Evolutionary conservation across 345 rosid genomes (phyloP).

Genomic region (Gossypium herbaceum): DNA sequence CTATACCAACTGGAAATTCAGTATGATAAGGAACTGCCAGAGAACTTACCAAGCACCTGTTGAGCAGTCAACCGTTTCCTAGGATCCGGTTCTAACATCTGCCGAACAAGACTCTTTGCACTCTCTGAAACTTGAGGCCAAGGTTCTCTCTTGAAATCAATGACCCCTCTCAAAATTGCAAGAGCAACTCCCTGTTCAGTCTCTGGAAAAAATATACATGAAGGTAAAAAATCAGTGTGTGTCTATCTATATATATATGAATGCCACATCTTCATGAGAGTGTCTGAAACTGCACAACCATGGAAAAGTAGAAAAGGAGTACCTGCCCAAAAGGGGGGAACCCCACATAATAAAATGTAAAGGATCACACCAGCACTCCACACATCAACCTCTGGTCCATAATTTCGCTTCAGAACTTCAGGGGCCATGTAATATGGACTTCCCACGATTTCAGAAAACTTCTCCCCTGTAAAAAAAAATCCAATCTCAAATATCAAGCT

Average conservation of each 20-base stretch:
- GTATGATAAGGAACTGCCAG: neutral
- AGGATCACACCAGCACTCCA: conserved; percentile 97
- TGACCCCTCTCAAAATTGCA: conserved; percentile 1
- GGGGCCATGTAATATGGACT: conserved; percentile 86
- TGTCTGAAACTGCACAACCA: neutral
- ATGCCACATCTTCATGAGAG: neutral
- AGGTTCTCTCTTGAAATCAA: conserved; percentile 49
- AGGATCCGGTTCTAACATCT: conserved; percentile 87
- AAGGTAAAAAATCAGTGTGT: neutral
- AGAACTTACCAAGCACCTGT: conserved; percentile 43
- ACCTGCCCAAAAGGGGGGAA: conserved; percentile 24
- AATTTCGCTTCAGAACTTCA: conserved; percentile 79
- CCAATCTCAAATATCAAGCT: neutral
- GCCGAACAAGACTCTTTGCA: conserved; percentile 82
- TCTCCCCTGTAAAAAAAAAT: conserved; percentile 2
- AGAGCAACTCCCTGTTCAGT: conserved; percentile 5
- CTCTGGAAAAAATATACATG: neutral
- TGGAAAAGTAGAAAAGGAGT: neutral
- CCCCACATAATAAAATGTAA: conserved; percentile 82
- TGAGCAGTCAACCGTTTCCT: conserved; percentile 73
- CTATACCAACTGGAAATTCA: neutral
- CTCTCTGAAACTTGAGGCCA: conserved; percentile 93
- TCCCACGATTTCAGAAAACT: conserved; percentile 2
- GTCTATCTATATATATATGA: too few species aligned
- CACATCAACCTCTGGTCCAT: conserved; percentile 86